Percentiles rank a stretch among this genome's conserved stretches.
These are phyloP conservation scores for Alternaria triticimaculans DNA, from an alignment of 2,329 filamentous ascomycete species.

Conservation along the genomic window DNA sequence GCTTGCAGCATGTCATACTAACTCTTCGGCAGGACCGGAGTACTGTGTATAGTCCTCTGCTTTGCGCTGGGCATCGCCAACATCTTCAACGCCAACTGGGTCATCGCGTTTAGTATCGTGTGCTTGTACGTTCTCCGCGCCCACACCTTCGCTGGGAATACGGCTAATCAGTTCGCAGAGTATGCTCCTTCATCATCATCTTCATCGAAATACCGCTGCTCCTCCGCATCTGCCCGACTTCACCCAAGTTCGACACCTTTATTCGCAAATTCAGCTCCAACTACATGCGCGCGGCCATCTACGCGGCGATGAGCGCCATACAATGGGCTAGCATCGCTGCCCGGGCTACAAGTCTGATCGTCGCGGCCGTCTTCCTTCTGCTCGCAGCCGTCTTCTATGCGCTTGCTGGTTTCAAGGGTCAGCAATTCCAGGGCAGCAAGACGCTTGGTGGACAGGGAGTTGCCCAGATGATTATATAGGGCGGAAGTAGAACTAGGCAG, in stretches of 20 bases:
- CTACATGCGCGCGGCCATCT: constrained; percentile 93
- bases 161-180: constrained; percentile 39
- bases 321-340: constrained; percentile 82
- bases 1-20: constrained; percentile 8
- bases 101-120: constrained; percentile 65
- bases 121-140: constrained; percentile 52
- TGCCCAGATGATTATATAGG: constrained; percentile 90
- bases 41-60: constrained; percentile 69
- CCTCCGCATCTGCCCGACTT: constrained; percentile 96
- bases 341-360: constrained; percentile 76
- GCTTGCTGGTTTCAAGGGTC: constrained; percentile 78
- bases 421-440: constrained; percentile 91
- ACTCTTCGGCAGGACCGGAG: constrained; percentile 55
- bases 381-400: constrained; percentile 82
- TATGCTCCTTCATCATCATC: constrained; percentile 58
- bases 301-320: constrained; percentile 77
- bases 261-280: constrained; percentile 95
- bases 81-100: constrained; percentile 66
- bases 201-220: constrained; percentile 83
- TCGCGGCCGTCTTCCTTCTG: constrained; percentile 80
- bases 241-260: constrained; percentile 81
- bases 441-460: constrained; percentile 92
- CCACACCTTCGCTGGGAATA: background rate
- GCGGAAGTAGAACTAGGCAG: background rate
- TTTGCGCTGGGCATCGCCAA: constrained; percentile 73